Percentiles rank a stretch among this genome's conserved stretches.
These are phyloP conservation scores for Cercospora sp. DNA, from an alignment of 2,329 filamentous ascomycete species.

Conservation along the genomic window DNA sequence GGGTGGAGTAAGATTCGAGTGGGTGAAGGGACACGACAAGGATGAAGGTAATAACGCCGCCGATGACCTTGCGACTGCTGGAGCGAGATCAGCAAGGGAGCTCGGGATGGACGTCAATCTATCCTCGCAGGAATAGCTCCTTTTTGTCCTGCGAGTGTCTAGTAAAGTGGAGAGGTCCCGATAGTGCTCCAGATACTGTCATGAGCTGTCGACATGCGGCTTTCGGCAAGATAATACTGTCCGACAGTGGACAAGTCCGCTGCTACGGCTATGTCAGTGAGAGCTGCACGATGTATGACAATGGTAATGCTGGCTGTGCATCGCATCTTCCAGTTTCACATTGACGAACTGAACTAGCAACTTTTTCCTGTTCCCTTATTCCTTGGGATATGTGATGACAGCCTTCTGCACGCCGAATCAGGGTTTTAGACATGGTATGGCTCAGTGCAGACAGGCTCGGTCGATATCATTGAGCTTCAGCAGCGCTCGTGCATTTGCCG, in stretches of 20 bases:
- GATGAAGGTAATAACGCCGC: constrained; percentile 77
- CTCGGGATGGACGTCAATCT: constrained; percentile 21
- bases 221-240: neutral
- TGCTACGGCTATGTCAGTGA: neutral
- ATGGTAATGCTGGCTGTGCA: neutral
- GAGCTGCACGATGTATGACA: neutral
- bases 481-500: too few relatives aligned
- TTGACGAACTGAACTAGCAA: neutral
- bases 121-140: neutral
- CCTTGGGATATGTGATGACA: neutral
- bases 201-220: neutral
- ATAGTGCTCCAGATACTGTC: too few relatives aligned
- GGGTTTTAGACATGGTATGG: too few relatives aligned
- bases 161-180: too few relatives aligned
- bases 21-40: constrained; percentile 83
- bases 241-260: neutral
- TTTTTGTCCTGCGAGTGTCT: neutral
- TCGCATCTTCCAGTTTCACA: neutral
- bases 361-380: neutral
- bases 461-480: too few relatives aligned
- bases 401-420: neutral
- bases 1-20: constrained; percentile 62
- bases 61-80: constrained; percentile 72
- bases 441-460: too few relatives aligned
- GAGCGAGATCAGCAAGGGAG: constrained; percentile 52